phyloP scores from a whole-genome alignment of 192 early-diverging fungal species.

The Umbelopsis ramanniana region DNA sequence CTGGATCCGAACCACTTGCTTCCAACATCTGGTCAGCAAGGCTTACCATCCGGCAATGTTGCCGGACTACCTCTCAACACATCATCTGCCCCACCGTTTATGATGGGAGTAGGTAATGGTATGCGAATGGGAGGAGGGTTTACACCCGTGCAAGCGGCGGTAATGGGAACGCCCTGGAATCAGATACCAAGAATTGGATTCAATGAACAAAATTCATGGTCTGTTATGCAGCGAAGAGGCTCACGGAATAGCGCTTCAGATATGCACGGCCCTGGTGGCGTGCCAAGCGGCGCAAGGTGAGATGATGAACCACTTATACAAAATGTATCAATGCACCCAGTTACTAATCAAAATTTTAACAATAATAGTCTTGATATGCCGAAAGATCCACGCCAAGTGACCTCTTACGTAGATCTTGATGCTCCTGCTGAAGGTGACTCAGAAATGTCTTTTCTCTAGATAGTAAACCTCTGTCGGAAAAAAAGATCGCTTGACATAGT shows the following conservation, averaged over 20 bases:
- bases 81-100: slow-evolving; percentile 21
- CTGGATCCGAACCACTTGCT: slow-evolving; percentile 81
- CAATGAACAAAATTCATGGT: slow-evolving; percentile 26
- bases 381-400: slow-evolving; percentile 76
- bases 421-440: slow-evolving; percentile 72
- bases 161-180: slow-evolving; percentile 54
- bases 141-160: slow-evolving; percentile 41
- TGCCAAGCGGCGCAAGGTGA: slow-evolving; percentile 4
- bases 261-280: slow-evolving; percentile 16
- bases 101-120: slow-evolving; percentile 30
- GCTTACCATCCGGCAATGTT: neutral
- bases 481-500: neutral
- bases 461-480: neutral
- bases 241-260: slow-evolving; percentile 13
- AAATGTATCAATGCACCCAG: neutral
- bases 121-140: slow-evolving; percentile 41
- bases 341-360: neutral
- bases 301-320: neutral
- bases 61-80: neutral
- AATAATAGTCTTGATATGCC: slow-evolving; percentile 34
- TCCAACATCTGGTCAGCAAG: slow-evolving; percentile 31
- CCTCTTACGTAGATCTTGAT: slow-evolving; percentile 88
- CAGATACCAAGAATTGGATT: slow-evolving; percentile 68
- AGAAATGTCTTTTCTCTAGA: slow-evolving; percentile 37
- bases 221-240: slow-evolving; percentile 14